A percentile compares a stretch with the other conserved stretches of the same genome.
These are phyloP conservation scores for Candida nanaspora DNA, from an alignment of 805 yeast species.

Conservation along the genomic window DNA sequence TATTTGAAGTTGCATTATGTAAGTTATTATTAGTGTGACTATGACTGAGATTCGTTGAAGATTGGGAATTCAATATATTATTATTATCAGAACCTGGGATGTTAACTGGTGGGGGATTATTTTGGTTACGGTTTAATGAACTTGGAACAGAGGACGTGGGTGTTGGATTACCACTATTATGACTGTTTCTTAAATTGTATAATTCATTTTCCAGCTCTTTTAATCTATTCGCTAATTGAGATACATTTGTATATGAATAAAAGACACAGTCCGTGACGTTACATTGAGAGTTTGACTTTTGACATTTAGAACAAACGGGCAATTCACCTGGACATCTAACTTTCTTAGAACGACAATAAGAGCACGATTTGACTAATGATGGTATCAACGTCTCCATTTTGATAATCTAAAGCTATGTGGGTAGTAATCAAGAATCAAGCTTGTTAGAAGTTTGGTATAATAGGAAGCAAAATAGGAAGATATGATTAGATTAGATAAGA, in stretches of 20 bases:
- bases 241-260: constrained; percentile 16
- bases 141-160: too few relatives aligned
- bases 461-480: too few relatives aligned
- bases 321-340: constrained; percentile 18
- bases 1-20: too few relatives aligned
- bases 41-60: not conserved
- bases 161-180: not conserved
- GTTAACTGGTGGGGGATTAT: too few relatives aligned
- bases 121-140: too few relatives aligned
- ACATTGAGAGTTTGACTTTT: constrained; percentile 11
- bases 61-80: too few relatives aligned
- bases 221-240: constrained; percentile 6
- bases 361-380: constrained; percentile 11
- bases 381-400: constrained; percentile 15
- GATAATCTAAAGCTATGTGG: too few relatives aligned
- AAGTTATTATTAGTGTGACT: too few relatives aligned
- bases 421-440: too few relatives aligned
- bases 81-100: too few relatives aligned
- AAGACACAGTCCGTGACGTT: constrained; percentile 14
- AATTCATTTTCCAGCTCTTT: constrained; percentile 11
- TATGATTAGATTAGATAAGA: too few relatives aligned
- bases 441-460: too few relatives aligned
- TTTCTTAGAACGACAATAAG: constrained; percentile 16
- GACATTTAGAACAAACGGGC: constrained; percentile 14
- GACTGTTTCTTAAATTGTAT: not conserved